These are phyloP conservation scores for Candida tropicalis DNA, from an alignment of 1,139 yeast genomes.

Conservation along the genomic window DNA sequence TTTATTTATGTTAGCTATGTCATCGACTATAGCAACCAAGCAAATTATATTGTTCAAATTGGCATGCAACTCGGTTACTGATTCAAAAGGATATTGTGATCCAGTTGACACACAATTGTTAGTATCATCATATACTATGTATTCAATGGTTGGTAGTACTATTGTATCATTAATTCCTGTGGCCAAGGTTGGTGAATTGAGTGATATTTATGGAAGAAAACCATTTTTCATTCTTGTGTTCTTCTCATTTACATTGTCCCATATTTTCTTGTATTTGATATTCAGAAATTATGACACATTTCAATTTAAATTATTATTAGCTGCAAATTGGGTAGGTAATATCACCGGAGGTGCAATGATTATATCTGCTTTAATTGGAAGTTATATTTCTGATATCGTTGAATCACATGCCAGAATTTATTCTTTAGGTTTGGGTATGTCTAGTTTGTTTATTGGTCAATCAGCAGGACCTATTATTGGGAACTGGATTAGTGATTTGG, in stretches of 20 bases:
- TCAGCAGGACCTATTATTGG: conserved; percentile 68
- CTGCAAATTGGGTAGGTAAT: conserved; percentile 41
- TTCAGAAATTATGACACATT: conserved; percentile 32
- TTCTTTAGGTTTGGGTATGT: conserved; percentile 56
- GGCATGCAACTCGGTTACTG: conserved; percentile 33
- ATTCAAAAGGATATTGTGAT: conserved; percentile 26
- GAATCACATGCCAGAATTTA: conserved; percentile 55
- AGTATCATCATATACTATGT: conserved; percentile 33
- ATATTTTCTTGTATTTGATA: conserved; percentile 27
- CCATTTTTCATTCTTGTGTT: conserved; percentile 41
- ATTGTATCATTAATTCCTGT: conserved; percentile 36
- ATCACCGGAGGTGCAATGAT: conserved; percentile 56
- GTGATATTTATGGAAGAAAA: conserved; percentile 64
- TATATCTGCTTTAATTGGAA: conserved; percentile 50
- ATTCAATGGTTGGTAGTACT: conserved; percentile 23
- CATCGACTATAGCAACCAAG: conserved; percentile 33
- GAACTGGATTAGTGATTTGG: conserved; percentile 32
- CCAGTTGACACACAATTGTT: conserved; percentile 37
- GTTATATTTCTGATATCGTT: conserved; percentile 69
- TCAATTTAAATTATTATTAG: conserved; percentile 33
- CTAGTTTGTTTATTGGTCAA: conserved; percentile 58
- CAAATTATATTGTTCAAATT: conserved; percentile 31
- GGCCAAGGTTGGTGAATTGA: conserved; percentile 55
- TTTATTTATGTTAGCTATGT: conserved; percentile 25
- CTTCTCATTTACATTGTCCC: conserved; percentile 27